Evolutionary conservation across 2,329 filamentous ascomycete genomes (phyloP).

Genomic region (Trichoderma simmonsii): DNA sequence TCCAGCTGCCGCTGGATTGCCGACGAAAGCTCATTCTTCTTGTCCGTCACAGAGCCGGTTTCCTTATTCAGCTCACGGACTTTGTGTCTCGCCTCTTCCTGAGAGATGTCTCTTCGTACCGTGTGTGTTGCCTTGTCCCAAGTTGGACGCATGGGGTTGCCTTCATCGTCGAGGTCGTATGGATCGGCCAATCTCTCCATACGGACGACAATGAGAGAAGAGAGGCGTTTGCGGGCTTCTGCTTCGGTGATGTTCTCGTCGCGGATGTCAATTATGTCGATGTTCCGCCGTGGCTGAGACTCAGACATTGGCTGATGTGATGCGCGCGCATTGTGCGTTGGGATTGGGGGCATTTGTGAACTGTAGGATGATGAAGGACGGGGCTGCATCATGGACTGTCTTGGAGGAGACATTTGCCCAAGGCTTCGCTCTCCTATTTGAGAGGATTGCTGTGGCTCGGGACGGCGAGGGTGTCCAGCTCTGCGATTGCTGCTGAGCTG

Average conservation of each 20-base stretch:
- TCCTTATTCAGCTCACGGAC: slow-evolving; percentile 38
- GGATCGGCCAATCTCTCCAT: slow-evolving; percentile 39
- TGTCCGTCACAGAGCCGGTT: slow-evolving; percentile 32
- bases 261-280: slow-evolving; percentile 37
- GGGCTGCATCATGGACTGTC: neutral
- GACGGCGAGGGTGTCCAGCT: neutral
- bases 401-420: neutral
- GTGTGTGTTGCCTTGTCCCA: slow-evolving; percentile 40
- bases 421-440: neutral
- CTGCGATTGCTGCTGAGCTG: neutral
- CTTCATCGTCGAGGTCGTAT: slow-evolving; percentile 37
- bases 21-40: slow-evolving; percentile 36
- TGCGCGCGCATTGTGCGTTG: neutral
- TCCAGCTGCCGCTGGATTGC: slow-evolving; percentile 44
- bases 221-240: slow-evolving; percentile 39
- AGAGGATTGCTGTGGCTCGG: neutral
- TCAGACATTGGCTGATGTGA: neutral
- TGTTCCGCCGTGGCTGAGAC: neutral
- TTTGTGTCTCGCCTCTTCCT: slow-evolving; percentile 35
- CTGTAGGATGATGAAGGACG: neutral
- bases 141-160: slow-evolving; percentile 31
- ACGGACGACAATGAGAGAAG: slow-evolving; percentile 40
- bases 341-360: neutral
- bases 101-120: slow-evolving; percentile 37
- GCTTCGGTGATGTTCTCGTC: slow-evolving; percentile 36